These are phyloP conservation scores for Narthecium ossifragum DNA, from an alignment of 106 monocot species.

Conservation along the genomic window DNA sequence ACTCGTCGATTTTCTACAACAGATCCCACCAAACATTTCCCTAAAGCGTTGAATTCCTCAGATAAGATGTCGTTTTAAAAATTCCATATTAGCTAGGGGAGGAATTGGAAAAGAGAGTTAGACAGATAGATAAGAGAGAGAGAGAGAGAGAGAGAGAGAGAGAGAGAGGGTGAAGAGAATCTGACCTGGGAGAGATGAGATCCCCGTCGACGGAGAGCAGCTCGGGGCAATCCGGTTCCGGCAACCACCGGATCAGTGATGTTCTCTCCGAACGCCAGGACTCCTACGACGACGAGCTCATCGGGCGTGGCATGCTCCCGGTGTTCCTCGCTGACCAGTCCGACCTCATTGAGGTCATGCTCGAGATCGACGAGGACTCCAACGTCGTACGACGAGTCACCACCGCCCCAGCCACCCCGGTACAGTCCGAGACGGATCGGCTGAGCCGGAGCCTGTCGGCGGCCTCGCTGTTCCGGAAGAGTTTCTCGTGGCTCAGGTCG, in stretches of 20 bases:
- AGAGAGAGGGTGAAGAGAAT: conserved; percentile 3
- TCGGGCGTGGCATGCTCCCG: conserved; percentile 27
- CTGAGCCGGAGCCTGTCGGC: conserved; percentile 72
- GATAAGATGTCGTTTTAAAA: conserved; percentile 5
- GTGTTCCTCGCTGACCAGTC: conserved; percentile 35
- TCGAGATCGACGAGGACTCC: conserved; percentile 69
- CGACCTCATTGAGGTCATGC: conserved; percentile 72
- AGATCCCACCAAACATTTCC: conserved; percentile 31
- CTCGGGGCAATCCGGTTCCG: conserved; percentile 11
- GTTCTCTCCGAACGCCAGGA: conserved; percentile 37
- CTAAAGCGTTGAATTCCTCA: conserved; percentile 9
- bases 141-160: conserved; percentile 5
- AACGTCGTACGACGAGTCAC: conserved; percentile 57
- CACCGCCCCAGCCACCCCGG: conserved; percentile 24
- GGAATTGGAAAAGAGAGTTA: conserved; percentile 6
- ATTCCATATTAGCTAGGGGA: too few species aligned
- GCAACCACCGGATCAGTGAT: conserved; percentile 51
- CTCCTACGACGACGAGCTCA: conserved; percentile 16
- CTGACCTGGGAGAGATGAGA: conserved; percentile 12
- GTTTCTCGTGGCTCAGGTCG: conserved; percentile 62
- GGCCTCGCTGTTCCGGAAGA: conserved; percentile 51
- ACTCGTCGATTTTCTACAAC: conserved; percentile 14
- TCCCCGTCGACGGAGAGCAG: conserved; percentile 27
- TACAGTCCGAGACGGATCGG: conserved; percentile 4
- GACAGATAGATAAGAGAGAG: not conserved